phyloP scores from a whole-genome alignment of 2,329 filamentous ascomycete species.

The Ophiostoma novo-ulmi region DNA sequence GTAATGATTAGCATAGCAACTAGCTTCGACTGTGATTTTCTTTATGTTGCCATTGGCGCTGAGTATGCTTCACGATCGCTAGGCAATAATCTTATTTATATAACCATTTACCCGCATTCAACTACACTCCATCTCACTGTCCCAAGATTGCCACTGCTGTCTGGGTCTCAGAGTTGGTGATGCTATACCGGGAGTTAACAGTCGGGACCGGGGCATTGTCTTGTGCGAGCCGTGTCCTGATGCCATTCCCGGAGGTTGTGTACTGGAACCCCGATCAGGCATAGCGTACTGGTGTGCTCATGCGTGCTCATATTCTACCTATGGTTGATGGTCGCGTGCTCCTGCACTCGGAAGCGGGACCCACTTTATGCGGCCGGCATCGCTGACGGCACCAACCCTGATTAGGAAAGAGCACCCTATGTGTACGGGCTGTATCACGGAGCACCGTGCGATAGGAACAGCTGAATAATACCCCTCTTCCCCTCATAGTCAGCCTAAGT shows the following conservation, averaged over 20 bases:
- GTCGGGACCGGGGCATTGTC: not conserved
- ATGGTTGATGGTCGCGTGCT: not conserved
- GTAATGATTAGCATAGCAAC: no score
- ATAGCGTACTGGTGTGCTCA: not conserved
- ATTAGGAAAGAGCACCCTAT: conserved; percentile 4
- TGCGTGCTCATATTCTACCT: not conserved
- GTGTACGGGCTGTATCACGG: not conserved
- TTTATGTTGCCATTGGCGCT: not conserved
- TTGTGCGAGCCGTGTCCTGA: not conserved
- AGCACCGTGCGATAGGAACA: not conserved
- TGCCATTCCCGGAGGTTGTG: not conserved
- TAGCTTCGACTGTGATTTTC: not conserved
- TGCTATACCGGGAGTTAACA: not conserved
- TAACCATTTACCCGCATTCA: not conserved
- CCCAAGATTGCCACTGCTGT: not conserved
- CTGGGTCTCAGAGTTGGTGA: not conserved
- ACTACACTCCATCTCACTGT: not conserved
- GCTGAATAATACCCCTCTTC: not conserved
- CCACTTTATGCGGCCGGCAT: not conserved
- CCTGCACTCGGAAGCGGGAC: not conserved
- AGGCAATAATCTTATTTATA: not conserved
- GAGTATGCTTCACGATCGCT: not conserved
- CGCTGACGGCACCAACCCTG: not conserved
- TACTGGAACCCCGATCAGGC: not conserved
- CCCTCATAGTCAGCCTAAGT: not conserved